Percentiles rank a stretch among this genome's conserved stretches.
Evolutionary conservation across 257 asterid genomes (phyloP).

Genomic region (Solanum ahanhuiri): DNA sequence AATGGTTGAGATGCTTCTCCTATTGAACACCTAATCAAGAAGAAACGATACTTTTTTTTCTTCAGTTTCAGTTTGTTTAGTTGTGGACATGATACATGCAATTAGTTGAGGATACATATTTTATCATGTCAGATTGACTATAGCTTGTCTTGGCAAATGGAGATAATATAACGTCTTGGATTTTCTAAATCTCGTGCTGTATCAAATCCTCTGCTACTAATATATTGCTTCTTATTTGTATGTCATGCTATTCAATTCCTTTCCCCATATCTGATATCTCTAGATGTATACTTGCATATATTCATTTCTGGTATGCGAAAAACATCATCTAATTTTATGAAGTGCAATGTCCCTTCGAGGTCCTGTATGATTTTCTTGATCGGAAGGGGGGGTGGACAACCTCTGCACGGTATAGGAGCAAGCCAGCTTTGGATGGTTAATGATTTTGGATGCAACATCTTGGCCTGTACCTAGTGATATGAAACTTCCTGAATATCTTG

Average conservation of each 20-base stretch:
- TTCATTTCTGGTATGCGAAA: background rate
- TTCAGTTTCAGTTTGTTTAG: background rate
- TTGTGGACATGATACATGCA: background rate
- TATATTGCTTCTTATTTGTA: background rate
- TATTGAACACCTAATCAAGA: conserved; percentile 17
- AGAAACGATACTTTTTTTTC: conserved; percentile 15
- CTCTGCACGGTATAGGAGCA: background rate
- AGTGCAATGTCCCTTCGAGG: background rate
- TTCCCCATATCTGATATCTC: background rate
- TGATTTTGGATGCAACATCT: background rate
- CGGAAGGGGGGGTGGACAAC: background rate
- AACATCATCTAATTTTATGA: background rate
- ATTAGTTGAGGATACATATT: conserved; percentile 8
- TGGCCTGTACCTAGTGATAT: background rate
- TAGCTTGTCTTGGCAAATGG: background rate
- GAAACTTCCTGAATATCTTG: background rate
- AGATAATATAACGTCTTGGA: background rate
- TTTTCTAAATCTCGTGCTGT: background rate
- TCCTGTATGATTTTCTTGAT: background rate
- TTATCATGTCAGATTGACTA: background rate
- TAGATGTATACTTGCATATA: background rate
- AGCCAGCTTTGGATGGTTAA: background rate
- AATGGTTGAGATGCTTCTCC: conserved; percentile 29
- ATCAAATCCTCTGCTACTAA: background rate
- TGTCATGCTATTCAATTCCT: background rate